Conservation (phyloP, 2,329 filamentous ascomycete genomes). For the Chaetothyriales sp. region DNA sequence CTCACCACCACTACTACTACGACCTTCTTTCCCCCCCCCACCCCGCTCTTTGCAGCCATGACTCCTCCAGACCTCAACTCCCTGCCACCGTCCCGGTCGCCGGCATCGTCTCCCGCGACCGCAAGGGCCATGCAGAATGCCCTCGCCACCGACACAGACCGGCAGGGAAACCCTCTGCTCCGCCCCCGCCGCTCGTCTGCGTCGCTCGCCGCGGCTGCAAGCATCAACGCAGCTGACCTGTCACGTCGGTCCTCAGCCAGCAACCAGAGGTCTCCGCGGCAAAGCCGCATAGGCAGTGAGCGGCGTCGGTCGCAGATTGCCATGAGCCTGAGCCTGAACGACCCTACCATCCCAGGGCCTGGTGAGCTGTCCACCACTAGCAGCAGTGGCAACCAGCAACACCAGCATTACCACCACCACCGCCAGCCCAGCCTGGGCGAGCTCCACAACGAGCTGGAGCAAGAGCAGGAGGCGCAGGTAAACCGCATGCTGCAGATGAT, state of each 20-base stretch:
- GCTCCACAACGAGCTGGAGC: constrained; percentile 36
- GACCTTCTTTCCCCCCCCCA: background rate
- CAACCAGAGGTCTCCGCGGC: constrained; percentile 21
- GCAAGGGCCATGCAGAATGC: constrained; percentile 18
- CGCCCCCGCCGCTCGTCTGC: constrained; percentile 48
- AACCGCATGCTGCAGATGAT: constrained; percentile 37
- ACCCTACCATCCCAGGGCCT: constrained; percentile 22
- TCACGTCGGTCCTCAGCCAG: constrained; percentile 29
- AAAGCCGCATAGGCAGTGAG: constrained; percentile 22
- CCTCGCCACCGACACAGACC: constrained; percentile 19
- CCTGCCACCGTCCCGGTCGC: constrained; percentile 42
- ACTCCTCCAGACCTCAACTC: constrained; percentile 57
- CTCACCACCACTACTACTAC: background rate
- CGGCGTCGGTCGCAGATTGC: constrained; percentile 29
- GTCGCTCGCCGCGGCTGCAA: constrained; percentile 60
- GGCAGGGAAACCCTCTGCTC: constrained; percentile 8
- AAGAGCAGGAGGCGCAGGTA: constrained; percentile 38
- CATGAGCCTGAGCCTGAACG: constrained; percentile 27
- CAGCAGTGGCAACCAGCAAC: constrained; percentile 29
- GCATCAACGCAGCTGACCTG: constrained; percentile 62
- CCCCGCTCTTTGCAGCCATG: constrained; percentile 32
- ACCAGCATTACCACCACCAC: constrained; percentile 36
- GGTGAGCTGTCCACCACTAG: constrained; percentile 24
- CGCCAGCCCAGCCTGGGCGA: constrained; percentile 34
- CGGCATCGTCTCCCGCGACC: constrained; percentile 25